Evolutionary conservation across 345 rosid species (phyloP), one percentile per base, ranked within the genome.

Genomic region (Salix caprea): DNA sequence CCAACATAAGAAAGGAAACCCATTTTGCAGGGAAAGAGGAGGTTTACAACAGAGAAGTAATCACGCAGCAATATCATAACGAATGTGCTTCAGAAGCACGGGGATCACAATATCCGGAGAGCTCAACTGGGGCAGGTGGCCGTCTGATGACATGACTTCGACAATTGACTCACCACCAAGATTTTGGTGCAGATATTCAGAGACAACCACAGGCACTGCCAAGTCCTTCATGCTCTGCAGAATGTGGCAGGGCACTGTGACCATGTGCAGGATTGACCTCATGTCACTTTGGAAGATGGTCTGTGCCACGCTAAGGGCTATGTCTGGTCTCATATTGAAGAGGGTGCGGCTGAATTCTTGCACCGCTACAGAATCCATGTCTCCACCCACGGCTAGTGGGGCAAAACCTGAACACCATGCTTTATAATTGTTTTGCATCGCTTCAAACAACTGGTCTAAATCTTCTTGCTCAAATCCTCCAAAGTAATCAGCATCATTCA

Each of bases 271-370:
- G 67, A 90, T 70, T 7, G 84, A 84, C 77, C 98, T 83, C 92
- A 91, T 82, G 76, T 95, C 98, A 37, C 93, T 90, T 67, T 86
- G 90, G 81, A 91, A 93, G 34, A 95, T 90, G 79, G 86, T 89
- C 61, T 88, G 96, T 4, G 82, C 93, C 24, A 93, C 87, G 37
- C 87, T 86, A 0, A 95, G 82, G 71, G 99, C 94, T 60, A 95
- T 93, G 86, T 95, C 98, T 0, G 98, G 99, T 74, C 97, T 80
- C 97, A 95, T 93, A 83, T 95, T 95, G 93, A 93, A 95, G 1
- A 93, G 88, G 2, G 98, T 93, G 34, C 99, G 87, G 79, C 98
- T 91, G 76, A 92, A 95, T 85, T 95, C 99, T 78, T 95, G 99
- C 48, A 93, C 94, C 16, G 96, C 96, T 50, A 87, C 80, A 0